Percentiles rank a stretch among this genome's conserved stretches.
Evolutionary conservation across 805 yeast species (phyloP).

Genomic region (Yamadazyma olivae): DNA sequence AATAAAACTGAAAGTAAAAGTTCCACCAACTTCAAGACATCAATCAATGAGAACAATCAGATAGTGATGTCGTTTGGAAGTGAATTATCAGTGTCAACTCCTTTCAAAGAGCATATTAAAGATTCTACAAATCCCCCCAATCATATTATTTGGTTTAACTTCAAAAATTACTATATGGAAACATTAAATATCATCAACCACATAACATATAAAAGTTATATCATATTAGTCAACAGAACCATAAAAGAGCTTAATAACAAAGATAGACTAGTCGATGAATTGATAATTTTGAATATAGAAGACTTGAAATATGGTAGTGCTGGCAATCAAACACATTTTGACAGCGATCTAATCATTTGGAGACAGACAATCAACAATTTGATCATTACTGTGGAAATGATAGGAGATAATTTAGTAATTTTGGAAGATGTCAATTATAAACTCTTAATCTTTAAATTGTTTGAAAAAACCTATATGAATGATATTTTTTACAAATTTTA

Average conservation of each 20-base stretch:
- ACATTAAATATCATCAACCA: conserved; percentile 32
- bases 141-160: conserved; percentile 40
- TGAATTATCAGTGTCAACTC: conserved; percentile 27
- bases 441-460: conserved; percentile 8
- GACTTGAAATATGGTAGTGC: conserved; percentile 31
- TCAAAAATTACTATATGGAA: conserved; percentile 29
- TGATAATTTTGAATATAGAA: conserved; percentile 31
- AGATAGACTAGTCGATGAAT: conserved; percentile 28
- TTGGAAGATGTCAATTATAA: conserved; percentile 8
- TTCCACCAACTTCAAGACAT: conserved; percentile 21
- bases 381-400: conserved; percentile 7
- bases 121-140: conserved; percentile 19
- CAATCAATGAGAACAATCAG: conserved; percentile 22
- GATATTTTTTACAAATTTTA: conserved; percentile 21
- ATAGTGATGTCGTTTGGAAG: conserved; percentile 27
- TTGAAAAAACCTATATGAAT: conserved; percentile 6
- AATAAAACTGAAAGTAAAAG: conserved; percentile 18
- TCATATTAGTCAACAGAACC: conserved; percentile 31
- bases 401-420: conserved; percentile 8
- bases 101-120: conserved; percentile 13
- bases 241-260: conserved; percentile 14
- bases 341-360: conserved; percentile 39
- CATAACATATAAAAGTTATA: conserved; percentile 32
- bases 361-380: conserved; percentile 13
- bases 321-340: conserved; percentile 30